These are phyloP conservation scores for Curvularia spicifera DNA, from an alignment of 2,329 filamentous ascomycete species.

Conservation along the genomic window DNA sequence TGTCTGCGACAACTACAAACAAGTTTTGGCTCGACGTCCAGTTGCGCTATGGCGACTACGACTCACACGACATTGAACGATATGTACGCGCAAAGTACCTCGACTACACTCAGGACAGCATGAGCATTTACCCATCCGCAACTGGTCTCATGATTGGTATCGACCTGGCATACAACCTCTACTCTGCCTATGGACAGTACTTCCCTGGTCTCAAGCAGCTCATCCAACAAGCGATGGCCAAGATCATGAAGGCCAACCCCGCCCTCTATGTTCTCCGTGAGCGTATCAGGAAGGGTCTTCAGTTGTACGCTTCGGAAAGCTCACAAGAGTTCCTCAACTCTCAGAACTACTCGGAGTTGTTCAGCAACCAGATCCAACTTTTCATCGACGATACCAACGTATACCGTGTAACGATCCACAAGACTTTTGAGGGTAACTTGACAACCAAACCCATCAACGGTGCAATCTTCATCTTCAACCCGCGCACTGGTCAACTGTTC, in stretches of 20 bases:
- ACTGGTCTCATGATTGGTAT: slow-evolving; percentile 98
- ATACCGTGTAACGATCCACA: slow-evolving; percentile 98
- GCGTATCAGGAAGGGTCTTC: slow-evolving; percentile 96
- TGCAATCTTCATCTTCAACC: slow-evolving; percentile 99
- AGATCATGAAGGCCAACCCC: slow-evolving; percentile 99
- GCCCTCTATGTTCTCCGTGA: slow-evolving; percentile 95
- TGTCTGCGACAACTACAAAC: slow-evolving; percentile 92
- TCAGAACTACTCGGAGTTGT: slow-evolving; percentile 98
- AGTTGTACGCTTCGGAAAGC: slow-evolving; percentile 96
- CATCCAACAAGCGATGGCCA: slow-evolving; percentile 97
- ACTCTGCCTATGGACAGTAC: slow-evolving; percentile 97
- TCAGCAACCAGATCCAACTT: slow-evolving; percentile 98
- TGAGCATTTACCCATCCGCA: slow-evolving; percentile 97
- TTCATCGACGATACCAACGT: slow-evolving; percentile 99
- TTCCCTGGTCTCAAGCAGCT: slow-evolving; percentile 97
- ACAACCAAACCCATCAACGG: slow-evolving; percentile 99
- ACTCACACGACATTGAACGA: slow-evolving; percentile 97
- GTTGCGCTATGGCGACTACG: slow-evolving; percentile 95
- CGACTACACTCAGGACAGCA: slow-evolving; percentile 97
- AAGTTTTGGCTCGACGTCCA: slow-evolving; percentile 99
- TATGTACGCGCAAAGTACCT: slow-evolving; percentile 98
- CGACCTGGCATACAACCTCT: slow-evolving; percentile 96
- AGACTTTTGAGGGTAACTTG: slow-evolving; percentile 98
- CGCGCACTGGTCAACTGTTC: slow-evolving; percentile 96
- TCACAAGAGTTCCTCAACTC: slow-evolving; percentile 99